Conservation (phyloP, 192 early-diverging fungal genomes). For the Linnemannia schmuckeri region DNA sequence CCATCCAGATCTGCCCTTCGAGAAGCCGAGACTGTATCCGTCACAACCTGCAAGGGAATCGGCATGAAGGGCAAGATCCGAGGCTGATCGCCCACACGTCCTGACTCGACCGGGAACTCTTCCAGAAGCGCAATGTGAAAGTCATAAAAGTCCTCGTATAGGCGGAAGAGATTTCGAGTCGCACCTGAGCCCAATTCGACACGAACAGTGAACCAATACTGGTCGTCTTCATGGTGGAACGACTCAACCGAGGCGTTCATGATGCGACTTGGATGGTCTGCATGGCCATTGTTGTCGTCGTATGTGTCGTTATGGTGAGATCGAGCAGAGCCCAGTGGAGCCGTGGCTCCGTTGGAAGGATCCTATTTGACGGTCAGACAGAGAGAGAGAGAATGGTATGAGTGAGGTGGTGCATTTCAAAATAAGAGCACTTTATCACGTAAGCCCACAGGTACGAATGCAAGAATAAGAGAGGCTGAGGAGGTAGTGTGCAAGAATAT, state of each 20-base stretch:
- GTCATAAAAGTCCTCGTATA: slow-evolving; percentile 86
- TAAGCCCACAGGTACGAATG: slow-evolving; percentile 5
- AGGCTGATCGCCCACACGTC: slow-evolving; percentile 63
- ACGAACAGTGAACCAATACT: slow-evolving; percentile 80
- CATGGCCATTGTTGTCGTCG: slow-evolving; percentile 68
- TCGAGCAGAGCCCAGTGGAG: slow-evolving; percentile 66
- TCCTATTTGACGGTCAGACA: slow-evolving; percentile 9
- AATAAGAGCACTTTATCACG: slow-evolving; percentile 13
- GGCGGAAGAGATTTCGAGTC: slow-evolving; percentile 74
- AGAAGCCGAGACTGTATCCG: slow-evolving; percentile 76
- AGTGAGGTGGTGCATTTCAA: neutral
- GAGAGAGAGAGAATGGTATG: too few species aligned
- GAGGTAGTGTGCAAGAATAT: neutral
- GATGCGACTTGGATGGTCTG: slow-evolving; percentile 69
- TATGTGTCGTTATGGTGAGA: slow-evolving; percentile 75
- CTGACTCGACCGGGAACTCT: slow-evolving; percentile 75
- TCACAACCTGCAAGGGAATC: slow-evolving; percentile 71
- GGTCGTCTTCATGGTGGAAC: slow-evolving; percentile 76
- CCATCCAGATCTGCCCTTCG: slow-evolving; percentile 75
- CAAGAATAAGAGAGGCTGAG: neutral
- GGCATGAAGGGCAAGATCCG: slow-evolving; percentile 77
- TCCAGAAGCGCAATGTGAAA: slow-evolving; percentile 81
- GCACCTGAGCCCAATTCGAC: slow-evolving; percentile 67
- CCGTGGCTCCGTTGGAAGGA: slow-evolving; percentile 41
- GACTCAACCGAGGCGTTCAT: slow-evolving; percentile 74